Percentiles rank a stretch among this genome's conserved stretches.
Evolutionary conservation across 2,329 filamentous ascomycete genomes (phyloP).

Genomic region (Ceratocystiopsis minuta): DNA sequence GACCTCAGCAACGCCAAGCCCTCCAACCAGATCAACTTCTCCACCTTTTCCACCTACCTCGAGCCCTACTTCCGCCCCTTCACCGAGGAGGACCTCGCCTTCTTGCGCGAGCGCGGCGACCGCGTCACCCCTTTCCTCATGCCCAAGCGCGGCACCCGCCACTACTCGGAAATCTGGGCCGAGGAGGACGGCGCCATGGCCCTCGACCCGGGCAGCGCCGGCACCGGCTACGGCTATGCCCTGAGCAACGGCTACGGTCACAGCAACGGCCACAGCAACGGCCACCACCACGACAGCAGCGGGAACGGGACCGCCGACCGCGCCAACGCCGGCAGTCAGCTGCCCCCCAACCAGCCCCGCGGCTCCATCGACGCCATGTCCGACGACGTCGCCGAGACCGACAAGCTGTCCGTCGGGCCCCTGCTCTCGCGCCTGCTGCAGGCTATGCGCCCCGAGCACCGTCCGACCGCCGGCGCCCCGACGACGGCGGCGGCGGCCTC

Average conservation of each 20-base stretch:
- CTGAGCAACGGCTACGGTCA: constrained; percentile 13
- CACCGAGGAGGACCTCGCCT: constrained; percentile 85
- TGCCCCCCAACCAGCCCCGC: constrained; percentile 64
- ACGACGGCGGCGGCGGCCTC: constrained; percentile 21
- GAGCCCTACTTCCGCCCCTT: constrained; percentile 83
- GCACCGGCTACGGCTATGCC: constrained; percentile 13
- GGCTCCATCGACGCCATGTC: constrained; percentile 75
- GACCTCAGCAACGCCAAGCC: constrained; percentile 93
- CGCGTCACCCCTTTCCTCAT: constrained; percentile 69
- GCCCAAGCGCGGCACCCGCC: constrained; percentile 64
- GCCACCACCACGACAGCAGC: neutral
- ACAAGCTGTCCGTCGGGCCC: constrained; percentile 76
- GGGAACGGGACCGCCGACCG: neutral
- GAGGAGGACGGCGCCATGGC: constrained; percentile 76
- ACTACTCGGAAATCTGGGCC: constrained; percentile 83
- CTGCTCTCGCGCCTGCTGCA: constrained; percentile 67
- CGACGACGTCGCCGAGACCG: constrained; percentile 73
- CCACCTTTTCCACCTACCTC: constrained; percentile 79
- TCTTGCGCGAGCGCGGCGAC: constrained; percentile 79
- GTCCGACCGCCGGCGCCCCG: constrained; percentile 20
- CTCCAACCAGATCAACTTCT: constrained; percentile 82
- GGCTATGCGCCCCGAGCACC: constrained; percentile 60
- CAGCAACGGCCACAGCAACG: too few species aligned
- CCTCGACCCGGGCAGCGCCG: constrained; percentile 33
- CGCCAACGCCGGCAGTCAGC: constrained; percentile 19